Conservation (phyloP, 1,139 yeast species). For the Protomyces pachydermus region DNA sequence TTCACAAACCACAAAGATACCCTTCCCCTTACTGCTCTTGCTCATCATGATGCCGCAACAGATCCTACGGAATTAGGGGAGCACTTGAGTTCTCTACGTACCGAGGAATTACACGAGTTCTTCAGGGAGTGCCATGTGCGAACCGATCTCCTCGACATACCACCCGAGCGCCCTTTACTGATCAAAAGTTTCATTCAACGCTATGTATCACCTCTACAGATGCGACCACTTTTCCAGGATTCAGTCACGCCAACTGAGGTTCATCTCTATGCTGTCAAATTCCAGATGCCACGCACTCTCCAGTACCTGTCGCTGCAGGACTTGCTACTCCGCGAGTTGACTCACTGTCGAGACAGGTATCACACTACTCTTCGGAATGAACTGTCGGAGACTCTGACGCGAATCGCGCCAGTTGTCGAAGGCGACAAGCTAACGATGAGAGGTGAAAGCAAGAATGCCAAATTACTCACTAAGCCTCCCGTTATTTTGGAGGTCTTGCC, state of each 20-base stretch:
- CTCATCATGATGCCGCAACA: constrained; percentile 38
- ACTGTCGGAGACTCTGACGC: background rate
- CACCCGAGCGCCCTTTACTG: background rate
- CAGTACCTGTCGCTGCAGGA: background rate
- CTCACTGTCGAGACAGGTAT: background rate
- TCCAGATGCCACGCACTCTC: background rate
- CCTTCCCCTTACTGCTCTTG: constrained; percentile 37
- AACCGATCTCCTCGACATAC: background rate
- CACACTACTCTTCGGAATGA: background rate
- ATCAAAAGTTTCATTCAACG: background rate
- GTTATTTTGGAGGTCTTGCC: constrained; percentile 36
- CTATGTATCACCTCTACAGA: background rate
- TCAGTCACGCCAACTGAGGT: background rate
- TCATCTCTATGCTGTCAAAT: background rate
- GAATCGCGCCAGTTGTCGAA: background rate
- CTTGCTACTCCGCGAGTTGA: background rate
- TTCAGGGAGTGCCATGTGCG: background rate
- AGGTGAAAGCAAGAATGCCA: constrained; percentile 41
- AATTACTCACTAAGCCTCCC: constrained; percentile 33
- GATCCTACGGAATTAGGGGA: constrained; percentile 35
- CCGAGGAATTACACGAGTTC: constrained; percentile 33
- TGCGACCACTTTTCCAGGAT: background rate
- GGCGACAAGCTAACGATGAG: constrained; percentile 28
- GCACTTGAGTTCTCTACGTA: constrained; percentile 34
- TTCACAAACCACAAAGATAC: constrained; percentile 34